Percentiles rank a stretch among this genome's conserved stretches.
Conservation (phyloP, 345 rosid genomes). For the Fremontodendron californicum region DNA sequence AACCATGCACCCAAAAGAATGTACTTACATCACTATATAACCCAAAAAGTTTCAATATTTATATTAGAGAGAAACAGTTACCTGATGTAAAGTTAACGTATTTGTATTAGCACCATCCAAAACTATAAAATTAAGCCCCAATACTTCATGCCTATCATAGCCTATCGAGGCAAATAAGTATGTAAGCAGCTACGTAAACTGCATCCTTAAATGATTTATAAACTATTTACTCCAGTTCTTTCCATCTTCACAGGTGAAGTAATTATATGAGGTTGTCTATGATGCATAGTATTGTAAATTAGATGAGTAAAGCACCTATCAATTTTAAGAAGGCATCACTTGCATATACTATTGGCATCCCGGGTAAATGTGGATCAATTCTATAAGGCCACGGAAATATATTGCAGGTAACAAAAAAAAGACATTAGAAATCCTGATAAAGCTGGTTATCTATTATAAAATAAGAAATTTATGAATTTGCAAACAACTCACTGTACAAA, state of each 20-base stretch:
- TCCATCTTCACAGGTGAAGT: neutral
- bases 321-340: slow-evolving; percentile 86
- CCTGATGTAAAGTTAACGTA: slow-evolving; percentile 50
- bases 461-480: slow-evolving; percentile 30
- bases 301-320: slow-evolving; percentile 50
- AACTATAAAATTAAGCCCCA: slow-evolving; percentile 71
- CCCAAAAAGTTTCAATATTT: neutral
- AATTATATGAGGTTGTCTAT: neutral
- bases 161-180: slow-evolving; percentile 38
- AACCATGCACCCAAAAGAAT: slow-evolving; percentile 10
- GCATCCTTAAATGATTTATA: neutral
- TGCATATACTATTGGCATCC: slow-evolving; percentile 83
- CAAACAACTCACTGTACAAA: slow-evolving; percentile 96
- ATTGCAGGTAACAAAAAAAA: slow-evolving; percentile 11
- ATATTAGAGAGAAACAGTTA: slow-evolving; percentile 17
- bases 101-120: slow-evolving; percentile 73
- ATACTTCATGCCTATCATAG: slow-evolving; percentile 75
- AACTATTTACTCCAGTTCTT: neutral
- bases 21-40: slow-evolving; percentile 1
- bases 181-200: slow-evolving; percentile 11
- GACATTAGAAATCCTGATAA: slow-evolving; percentile 26
- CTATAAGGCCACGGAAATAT: slow-evolving; percentile 39
- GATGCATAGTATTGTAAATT: neutral
- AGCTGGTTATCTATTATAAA: slow-evolving; percentile 15
- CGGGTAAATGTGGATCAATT: slow-evolving; percentile 65